These are phyloP conservation scores for Daucus carota DNA, from an alignment of 129 eudicot genomes.

Conservation along the genomic window DNA sequence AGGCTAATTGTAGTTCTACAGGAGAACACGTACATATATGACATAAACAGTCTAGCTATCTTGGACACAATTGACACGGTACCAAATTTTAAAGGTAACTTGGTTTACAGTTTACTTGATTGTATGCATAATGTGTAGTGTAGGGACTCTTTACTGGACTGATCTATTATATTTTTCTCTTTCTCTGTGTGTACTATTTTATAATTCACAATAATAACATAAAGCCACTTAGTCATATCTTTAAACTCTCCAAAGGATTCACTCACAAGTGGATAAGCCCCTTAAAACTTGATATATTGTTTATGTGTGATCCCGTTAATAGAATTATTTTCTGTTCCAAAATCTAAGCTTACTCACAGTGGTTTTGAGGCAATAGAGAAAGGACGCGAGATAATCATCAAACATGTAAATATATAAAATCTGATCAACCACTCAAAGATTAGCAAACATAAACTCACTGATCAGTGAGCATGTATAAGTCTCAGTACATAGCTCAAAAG, in stretches of 20 bases:
- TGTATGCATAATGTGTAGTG: neutral
- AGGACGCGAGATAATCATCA: neutral
- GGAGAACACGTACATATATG: conserved; percentile 83
- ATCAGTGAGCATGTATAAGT: neutral
- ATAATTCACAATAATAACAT: neutral
- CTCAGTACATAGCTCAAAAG: neutral
- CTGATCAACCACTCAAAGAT: neutral
- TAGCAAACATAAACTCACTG: neutral
- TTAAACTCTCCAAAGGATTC: neutral
- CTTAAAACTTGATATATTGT: neutral
- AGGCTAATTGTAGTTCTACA: conserved; percentile 82
- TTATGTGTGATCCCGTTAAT: neutral
- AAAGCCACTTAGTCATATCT: neutral
- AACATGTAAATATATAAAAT: neutral
- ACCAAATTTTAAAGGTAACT: conserved; percentile 73
- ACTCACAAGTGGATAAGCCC: neutral
- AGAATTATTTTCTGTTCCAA: neutral
- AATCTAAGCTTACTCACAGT: neutral
- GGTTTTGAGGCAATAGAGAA: neutral
- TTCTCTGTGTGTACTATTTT: neutral
- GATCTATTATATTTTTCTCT: neutral
- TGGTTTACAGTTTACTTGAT: neutral
- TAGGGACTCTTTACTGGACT: neutral
- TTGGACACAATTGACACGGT: conserved; percentile 80
- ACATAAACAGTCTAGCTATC: conserved; percentile 60